Evolutionary conservation across 2,329 filamentous ascomycete species (phyloP).

Genomic region (Paraconiothyrium sp.): DNA sequence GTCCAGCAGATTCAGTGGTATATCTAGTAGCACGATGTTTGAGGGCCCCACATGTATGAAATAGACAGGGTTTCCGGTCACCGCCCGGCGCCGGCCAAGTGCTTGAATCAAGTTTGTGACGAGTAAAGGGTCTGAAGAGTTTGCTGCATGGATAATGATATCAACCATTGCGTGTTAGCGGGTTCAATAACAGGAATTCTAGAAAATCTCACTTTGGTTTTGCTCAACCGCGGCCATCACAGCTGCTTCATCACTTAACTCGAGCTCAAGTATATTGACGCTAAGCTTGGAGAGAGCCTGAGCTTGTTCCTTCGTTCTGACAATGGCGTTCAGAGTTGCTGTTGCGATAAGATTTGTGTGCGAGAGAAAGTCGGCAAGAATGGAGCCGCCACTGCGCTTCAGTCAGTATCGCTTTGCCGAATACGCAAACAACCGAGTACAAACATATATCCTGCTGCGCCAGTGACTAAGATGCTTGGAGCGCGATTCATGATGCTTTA

Average conservation of each 20-base stretch:
- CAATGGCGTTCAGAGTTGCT: conserved; percentile 18
- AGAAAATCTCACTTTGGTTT: conserved; percentile 17
- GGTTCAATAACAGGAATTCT: background rate
- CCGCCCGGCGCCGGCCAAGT: conserved; percentile 20
- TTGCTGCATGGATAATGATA: conserved; percentile 25
- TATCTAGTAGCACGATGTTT: background rate
- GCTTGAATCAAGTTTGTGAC: conserved; percentile 18
- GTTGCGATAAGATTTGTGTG: conserved; percentile 10
- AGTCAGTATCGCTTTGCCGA: conserved; percentile 4
- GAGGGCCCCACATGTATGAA: conserved; percentile 22
- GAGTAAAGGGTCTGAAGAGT: conserved; percentile 9
- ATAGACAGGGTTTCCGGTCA: conserved; percentile 16
- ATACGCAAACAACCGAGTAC: background rate
- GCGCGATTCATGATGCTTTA: conserved; percentile 12
- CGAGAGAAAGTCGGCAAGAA: conserved; percentile 22
- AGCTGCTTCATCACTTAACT: conserved; percentile 17
- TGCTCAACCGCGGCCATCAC: conserved; percentile 18
- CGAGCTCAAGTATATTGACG: conserved; percentile 18
- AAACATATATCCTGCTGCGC: conserved; percentile 28
- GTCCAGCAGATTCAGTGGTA: background rate
- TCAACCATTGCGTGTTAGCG: conserved; percentile 17
- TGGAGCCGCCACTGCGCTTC: conserved; percentile 20
- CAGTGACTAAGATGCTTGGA: conserved; percentile 26
- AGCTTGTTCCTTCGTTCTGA: conserved; percentile 22
- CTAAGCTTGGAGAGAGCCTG: conserved; percentile 21